Base-by-base conservation (phyloP, 2,329 filamentous ascomycete species). In the Ophiostoma angusticollis region DNA sequence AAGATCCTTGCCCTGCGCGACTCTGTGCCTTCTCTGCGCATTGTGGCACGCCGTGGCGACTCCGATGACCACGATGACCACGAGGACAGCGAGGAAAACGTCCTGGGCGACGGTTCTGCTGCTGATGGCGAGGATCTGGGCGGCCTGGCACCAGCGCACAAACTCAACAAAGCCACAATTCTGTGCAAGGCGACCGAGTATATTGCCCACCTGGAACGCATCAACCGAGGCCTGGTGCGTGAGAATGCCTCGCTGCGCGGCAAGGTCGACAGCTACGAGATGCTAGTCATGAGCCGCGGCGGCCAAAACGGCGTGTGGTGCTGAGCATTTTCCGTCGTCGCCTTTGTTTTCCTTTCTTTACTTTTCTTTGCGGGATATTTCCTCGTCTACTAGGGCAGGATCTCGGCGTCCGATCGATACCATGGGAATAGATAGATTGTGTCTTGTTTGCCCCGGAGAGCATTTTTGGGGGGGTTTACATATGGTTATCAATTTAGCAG, bases 1-100 rank as follows among this genome's bases (percentile, higher is more conserved):
- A 87, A 86, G 60, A 87, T 89, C 50, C 70, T 80, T 14, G 79
- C 80, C 37, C 62, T 87, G 31, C 68, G 80, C 45, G 80, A 86
- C 52, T 78, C 79, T 35, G 80, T 89, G 1, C 60, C 61, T 38
- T 58, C 66, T 3, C 58, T 76, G 33, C 63, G 72, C 21, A 51
- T 72, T 28, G 61, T 59, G 35, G 57, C 61, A 3, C 54, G 61
- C 18, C 55, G 59, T 1, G 47, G 55, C 2, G 61, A 67, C 17
- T 47, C 60, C 14, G 52, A 55, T 17, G 47, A 57, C 3, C 46
- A 56, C 52, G 48, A 55, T 39, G 54, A 58, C 21, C 44, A 58
- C 17, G 56, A 67, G 14, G 64, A 60, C 17, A 59, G 61, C 19
- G 63, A 67, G 49, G 51, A 50, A 13, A 43, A 39, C 31, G 36